These are phyloP conservation scores for Colletotrichum aenigma DNA, from an alignment of 2,329 filamentous ascomycete genomes.

Conservation along the genomic window DNA sequence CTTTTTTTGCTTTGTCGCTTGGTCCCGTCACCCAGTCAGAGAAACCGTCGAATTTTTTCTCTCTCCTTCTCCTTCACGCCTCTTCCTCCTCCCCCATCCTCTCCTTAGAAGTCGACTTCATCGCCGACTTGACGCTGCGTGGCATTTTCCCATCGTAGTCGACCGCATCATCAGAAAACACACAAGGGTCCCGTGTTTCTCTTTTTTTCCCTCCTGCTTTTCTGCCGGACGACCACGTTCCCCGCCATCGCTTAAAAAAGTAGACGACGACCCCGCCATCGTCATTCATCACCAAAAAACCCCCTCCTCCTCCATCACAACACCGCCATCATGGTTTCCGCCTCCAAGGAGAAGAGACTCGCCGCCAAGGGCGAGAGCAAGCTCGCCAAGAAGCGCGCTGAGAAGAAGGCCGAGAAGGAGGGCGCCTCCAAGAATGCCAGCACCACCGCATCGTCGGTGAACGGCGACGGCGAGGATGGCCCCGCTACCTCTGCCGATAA, in stretches of 20 bases:
- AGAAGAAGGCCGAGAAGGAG: conserved; percentile 62
- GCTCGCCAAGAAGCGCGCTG: conserved; percentile 30
- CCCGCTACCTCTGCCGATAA: conserved; percentile 75
- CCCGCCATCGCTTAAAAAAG: conserved; percentile 21
- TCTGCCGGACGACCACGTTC: conserved; percentile 10
- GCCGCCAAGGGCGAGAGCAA: conserved; percentile 77
- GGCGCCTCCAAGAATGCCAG: conserved; percentile 60
- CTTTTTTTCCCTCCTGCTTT: background rate
- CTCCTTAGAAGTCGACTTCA: conserved; percentile 8
- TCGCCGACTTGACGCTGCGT: conserved; percentile 17
- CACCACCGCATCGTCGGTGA: conserved; percentile 64
- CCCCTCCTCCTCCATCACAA: conserved; percentile 1
- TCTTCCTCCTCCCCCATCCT: background rate
- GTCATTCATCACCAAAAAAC: background rate
- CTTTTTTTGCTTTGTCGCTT: conserved; percentile 12
- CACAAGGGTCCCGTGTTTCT: background rate
- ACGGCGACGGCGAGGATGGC: conserved; percentile 75
- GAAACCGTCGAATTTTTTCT: conserved; percentile 8
- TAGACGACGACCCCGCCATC: conserved; percentile 14
- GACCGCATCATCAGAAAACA: background rate
- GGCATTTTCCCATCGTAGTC: conserved; percentile 1
- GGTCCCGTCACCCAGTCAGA: background rate
- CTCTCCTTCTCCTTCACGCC: conserved; percentile 8
- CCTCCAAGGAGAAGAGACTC: conserved; percentile 73
- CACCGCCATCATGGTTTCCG: conserved; percentile 61